Base-by-base conservation (phyloP, 441 rosid genomes). In the Croton laevigatus region DNA sequence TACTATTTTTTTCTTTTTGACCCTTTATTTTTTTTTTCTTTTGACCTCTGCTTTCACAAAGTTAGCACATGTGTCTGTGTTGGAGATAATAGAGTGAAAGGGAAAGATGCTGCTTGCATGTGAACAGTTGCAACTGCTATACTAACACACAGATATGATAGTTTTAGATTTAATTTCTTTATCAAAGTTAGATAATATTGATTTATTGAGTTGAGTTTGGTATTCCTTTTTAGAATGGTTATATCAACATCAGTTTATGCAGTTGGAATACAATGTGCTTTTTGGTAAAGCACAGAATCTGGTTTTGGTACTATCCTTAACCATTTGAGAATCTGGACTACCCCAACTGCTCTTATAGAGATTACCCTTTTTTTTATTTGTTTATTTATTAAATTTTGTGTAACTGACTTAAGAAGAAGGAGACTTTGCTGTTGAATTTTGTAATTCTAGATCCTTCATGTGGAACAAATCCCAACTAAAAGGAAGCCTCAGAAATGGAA, bases 91-190 rank as follows among this genome's bases (percentile, higher is more conserved):
- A 5, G 62, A 23, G 44, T 32, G 19, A 59, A 10, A 14, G 60
- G 46, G 46, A 36, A 6, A 44, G 45, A 62, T 66, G 71, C 69
- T 54, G 20, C 27, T 63, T 69, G 62, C 79, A 78, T 75, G 71
- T 71, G 80, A 80, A 70, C 78, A 69, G 77, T 62, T 76, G 73
- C 77, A 81, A 45, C 81, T 65, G 76, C 78, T 66, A 10, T 44
- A 38, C 40, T 52, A 59, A 14, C 23, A 51, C 49, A 70, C 17
- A 42, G 32, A 20, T 19, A 9, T 8, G 40, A 14, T 2, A 8
- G 46, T 52, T 40, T 11, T 2, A 8, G 46, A 45, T 40, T 11
- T 23, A 44, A 40, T 64, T 74, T 40, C 71, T 70, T 74, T 65
- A 65, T 59, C 48, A 74, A 78, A 76, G 81, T 67, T 69, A 38